Evolutionary conservation across 2,329 filamentous ascomycete genomes (phyloP), one percentile per base, ranked within the genome.

Genomic region (Paraconiothyrium sp.): DNA sequence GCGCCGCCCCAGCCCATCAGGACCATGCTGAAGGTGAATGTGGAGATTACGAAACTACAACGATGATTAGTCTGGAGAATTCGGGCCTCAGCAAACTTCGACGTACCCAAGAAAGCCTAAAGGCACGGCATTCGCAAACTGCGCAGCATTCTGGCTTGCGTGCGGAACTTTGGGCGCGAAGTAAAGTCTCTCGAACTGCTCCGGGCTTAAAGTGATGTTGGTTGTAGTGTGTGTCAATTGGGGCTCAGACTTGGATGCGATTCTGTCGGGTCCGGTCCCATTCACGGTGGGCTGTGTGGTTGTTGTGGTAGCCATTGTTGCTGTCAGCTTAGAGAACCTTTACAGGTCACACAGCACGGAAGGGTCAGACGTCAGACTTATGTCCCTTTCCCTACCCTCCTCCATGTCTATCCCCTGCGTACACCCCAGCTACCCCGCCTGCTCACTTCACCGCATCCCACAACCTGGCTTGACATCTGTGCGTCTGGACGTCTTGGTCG

Each of bases 1-100:
- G 78, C 77, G 39, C 77, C 77, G 34, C 77, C 77, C 75, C 77
- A 79, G 4, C 76, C 77, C 71, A 80, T 80, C 20, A 79, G 58
- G 7, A 80, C 69, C 75, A 79, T 80, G 13, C 70, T 69, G 58
- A 79, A 80, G 0, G 77, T 79, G 51, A 79, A 79, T 5, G 77
- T 79, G 27, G 72, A 74, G 57, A 80, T 79, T 1, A 80, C 78
- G 61, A 80, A 80, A 10, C 72, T 73, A 32, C 34, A 3, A 1
- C 16, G 11, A 9, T 63, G 9, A 58, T 35, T 50, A 35, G 24
- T 20, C 34, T 2, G 34, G 6, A 4, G 16, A 13, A 34, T 10
- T 8, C 11, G 22, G 8, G 24, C 9, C 27, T 50, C 8, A 16
- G 9, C 4, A 7, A 8, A 16, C 16, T 5, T 22, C 22, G 32